A percentile compares a stretch with the other conserved stretches of the same genome.
phyloP scores from a whole-genome alignment of 2,329 filamentous ascomycete species.

The Drechslerella stenobrocha region DNA sequence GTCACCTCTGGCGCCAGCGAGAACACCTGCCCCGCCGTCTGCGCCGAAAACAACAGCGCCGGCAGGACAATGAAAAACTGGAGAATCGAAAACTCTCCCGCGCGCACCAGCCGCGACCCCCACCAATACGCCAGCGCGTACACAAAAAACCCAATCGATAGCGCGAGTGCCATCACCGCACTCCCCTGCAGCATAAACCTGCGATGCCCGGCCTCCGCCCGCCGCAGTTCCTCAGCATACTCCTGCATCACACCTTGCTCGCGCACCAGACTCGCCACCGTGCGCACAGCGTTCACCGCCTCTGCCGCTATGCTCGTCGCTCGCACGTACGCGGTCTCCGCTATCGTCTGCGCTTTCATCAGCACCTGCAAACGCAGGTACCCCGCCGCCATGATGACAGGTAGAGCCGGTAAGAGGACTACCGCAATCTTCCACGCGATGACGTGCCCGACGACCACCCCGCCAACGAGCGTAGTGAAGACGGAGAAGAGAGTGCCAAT shows the following conservation, averaged over 20 bases:
- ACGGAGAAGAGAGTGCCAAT: slow-evolving; percentile 61
- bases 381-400: slow-evolving; percentile 59
- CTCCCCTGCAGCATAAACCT: slow-evolving; percentile 59
- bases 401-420: slow-evolving; percentile 59
- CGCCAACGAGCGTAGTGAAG: slow-evolving; percentile 58
- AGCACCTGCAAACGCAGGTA: slow-evolving; percentile 59
- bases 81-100: slow-evolving; percentile 68
- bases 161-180: slow-evolving; percentile 59
- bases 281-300: slow-evolving; percentile 68
- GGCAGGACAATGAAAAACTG: slow-evolving; percentile 74
- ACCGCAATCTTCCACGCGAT: slow-evolving; percentile 62
- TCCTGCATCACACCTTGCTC: slow-evolving; percentile 61
- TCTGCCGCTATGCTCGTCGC: slow-evolving; percentile 69
- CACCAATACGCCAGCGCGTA: slow-evolving; percentile 81
- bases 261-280: slow-evolving; percentile 63
- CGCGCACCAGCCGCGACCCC: slow-evolving; percentile 71
- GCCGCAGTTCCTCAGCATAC: slow-evolving; percentile 55
- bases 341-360: slow-evolving; percentile 65
- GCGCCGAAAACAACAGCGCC: slow-evolving; percentile 71
- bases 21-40: slow-evolving; percentile 74
- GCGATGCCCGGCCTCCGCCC: slow-evolving; percentile 60
- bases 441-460: slow-evolving; percentile 59
- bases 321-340: slow-evolving; percentile 67
- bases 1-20: slow-evolving; percentile 74
- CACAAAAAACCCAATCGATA: slow-evolving; percentile 67